Evolutionary conservation across 352 stramenopile genomes (phyloP).

Genomic region (Albugo laibachii): DNA sequence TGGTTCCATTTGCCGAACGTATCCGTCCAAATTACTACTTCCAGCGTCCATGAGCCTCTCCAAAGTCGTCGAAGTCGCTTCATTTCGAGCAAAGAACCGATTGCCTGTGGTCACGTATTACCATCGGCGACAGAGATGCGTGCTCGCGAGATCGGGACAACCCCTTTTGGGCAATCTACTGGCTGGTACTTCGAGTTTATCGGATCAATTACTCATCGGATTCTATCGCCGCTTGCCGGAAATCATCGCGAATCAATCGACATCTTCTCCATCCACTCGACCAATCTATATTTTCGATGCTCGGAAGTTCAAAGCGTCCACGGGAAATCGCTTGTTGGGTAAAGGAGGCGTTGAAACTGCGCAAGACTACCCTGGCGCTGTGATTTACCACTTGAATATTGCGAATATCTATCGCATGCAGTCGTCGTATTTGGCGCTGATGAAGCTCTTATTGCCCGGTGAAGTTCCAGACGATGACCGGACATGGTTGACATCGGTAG

Average conservation of each 20-base stretch:
- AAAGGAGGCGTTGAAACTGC: constrained; percentile 80
- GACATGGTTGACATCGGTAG: constrained; percentile 31
- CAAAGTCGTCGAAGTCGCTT: constrained; percentile 44
- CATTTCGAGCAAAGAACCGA: constrained; percentile 73
- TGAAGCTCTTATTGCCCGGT: constrained; percentile 49
- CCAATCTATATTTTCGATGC: constrained; percentile 84
- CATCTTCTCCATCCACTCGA: constrained; percentile 31
- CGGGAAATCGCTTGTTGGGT: constrained; percentile 78
- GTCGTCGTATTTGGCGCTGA: constrained; percentile 39
- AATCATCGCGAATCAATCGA: constrained; percentile 57
- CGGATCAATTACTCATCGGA: constrained; percentile 50
- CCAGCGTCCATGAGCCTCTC: constrained; percentile 42
- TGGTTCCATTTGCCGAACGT: constrained; percentile 66
- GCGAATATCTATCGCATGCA: constrained; percentile 89
- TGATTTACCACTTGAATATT: constrained; percentile 77
- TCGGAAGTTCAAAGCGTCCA: constrained; percentile 75
- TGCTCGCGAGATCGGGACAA: constrained; percentile 67
- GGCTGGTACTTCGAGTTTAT: constrained; percentile 34
- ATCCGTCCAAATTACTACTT: constrained; percentile 62
- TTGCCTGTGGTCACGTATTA: constrained; percentile 77
- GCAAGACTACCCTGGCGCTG: constrained; percentile 57
- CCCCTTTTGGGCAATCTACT: constrained; percentile 36
- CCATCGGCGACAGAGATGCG: constrained; percentile 47
- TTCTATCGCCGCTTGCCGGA: constrained; percentile 61
- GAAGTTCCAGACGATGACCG: constrained; percentile 44